Percentiles rank a stretch among this genome's conserved stretches.
These are phyloP conservation scores for Spencermartinsiella ligniputridi DNA, from an alignment of 1,139 yeast genomes.

Conservation along the genomic window DNA sequence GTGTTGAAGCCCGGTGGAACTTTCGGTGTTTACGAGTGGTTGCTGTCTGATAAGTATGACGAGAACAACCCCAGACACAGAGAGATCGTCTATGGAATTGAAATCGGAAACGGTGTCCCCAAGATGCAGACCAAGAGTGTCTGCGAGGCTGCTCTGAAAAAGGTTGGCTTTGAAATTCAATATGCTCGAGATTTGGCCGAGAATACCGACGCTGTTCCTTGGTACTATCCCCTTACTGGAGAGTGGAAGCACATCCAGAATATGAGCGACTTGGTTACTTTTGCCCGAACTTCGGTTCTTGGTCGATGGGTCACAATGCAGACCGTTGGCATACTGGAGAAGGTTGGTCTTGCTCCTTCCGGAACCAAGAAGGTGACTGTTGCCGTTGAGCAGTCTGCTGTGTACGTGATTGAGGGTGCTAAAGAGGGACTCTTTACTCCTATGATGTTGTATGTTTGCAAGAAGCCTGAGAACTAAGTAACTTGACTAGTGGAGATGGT, in stretches of 20 bases:
- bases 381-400: slow-evolving; percentile 96
- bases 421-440: slow-evolving; percentile 85
- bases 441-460: slow-evolving; percentile 87
- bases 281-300: slow-evolving; percentile 79
- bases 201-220: slow-evolving; percentile 78
- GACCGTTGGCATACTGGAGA: slow-evolving; percentile 76
- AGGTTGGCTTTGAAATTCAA: slow-evolving; percentile 82
- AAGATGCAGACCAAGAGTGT: slow-evolving; percentile 86
- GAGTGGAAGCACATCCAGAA: slow-evolving; percentile 85
- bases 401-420: slow-evolving; percentile 93
- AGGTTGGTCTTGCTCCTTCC: slow-evolving; percentile 82
- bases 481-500: too few species aligned
- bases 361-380: slow-evolving; percentile 88
- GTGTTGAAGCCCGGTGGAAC: slow-evolving; percentile 97
- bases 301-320: slow-evolving; percentile 87
- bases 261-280: slow-evolving; percentile 71
- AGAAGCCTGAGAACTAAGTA: slow-evolving; percentile 57
- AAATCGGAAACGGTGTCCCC: slow-evolving; percentile 98
- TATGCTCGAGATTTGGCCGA: slow-evolving; percentile 81
- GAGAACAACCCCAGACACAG: slow-evolving; percentile 85
- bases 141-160: slow-evolving; percentile 79
- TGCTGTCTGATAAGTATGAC: slow-evolving; percentile 91
- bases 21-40: slow-evolving; percentile 99
- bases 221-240: slow-evolving; percentile 97
- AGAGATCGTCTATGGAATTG: slow-evolving; percentile 94